Base-by-base conservation (phyloP, 169 alveolate species). In the Cyclospora cayetanensis region DNA sequence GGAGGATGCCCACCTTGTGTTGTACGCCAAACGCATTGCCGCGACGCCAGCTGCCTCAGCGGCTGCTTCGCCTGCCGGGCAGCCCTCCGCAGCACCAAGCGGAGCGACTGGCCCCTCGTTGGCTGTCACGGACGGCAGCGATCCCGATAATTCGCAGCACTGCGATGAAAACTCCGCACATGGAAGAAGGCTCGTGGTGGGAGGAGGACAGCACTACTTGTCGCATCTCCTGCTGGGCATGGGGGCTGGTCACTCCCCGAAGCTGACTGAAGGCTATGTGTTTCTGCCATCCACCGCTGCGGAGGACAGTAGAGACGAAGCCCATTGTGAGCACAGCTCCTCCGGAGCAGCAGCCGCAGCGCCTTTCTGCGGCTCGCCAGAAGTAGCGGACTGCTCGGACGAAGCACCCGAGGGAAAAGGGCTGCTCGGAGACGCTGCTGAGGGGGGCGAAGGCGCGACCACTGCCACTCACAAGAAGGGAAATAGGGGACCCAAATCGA, bases 1-100 rank as follows among this genome's bases (percentile, higher is more conserved):
- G 99, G 99, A 98, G 94, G 99, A 98, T 92, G 97, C 99, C 37
- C 99, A 97, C 66, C 93, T 98, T 15, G 90, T 92, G 27, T 31
- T 86, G 50, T 86, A 86, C 77, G 92, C 92, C 25, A 66, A 70
- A 7, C 29, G 88, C 34, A 52, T 82, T 15, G 76, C 66, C 11
- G 0, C 22, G n/a, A 4, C 89, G 35, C 39, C 89, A 31, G 72
- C 34, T 12, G 72, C 72, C 72, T 11, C 35, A 4, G 72, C 31
- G 72, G 27, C 34, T 11, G 34, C 72, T 5, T 11, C 11, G 31
- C 34, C 72, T 5, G 72, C 72, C 11, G 72, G 41, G 41, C 50
- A 60, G 22, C 84, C 39, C 84, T 35, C 84, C 5, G 63, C 50
- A 0, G 50, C 84, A 31, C 41, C 52, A 41, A 20, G 34, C 25